phyloP scores from a whole-genome alignment of 768 basidiomycete species.

The Panellus pusillus region DNA sequence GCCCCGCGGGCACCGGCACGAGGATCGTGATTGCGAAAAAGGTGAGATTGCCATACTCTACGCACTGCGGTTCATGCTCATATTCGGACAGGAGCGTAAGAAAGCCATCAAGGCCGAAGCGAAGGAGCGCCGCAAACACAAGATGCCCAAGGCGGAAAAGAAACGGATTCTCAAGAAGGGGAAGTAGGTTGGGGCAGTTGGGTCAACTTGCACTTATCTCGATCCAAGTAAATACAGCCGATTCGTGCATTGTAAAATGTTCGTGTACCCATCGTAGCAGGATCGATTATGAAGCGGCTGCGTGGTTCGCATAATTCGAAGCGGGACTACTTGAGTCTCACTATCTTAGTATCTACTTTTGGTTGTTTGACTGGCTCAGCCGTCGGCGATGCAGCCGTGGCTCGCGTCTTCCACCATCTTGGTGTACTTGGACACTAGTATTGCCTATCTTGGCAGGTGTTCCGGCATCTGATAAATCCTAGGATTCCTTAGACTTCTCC shows the following conservation, averaged over 20 bases:
- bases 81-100: conserved; percentile 74
- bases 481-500: too few relatives aligned
- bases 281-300: too few relatives aligned
- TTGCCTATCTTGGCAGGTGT: too few relatives aligned
- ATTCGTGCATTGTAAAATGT: too few relatives aligned
- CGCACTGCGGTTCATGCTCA: conserved; percentile 7
- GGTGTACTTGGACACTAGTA: conserved; percentile 90
- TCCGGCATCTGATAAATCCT: too few relatives aligned
- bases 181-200: conserved; percentile 23
- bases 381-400: conserved; percentile 89
- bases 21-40: conserved; percentile 91
- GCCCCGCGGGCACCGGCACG: conserved; percentile 87
- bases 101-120: conserved; percentile 85
- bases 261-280: too few relatives aligned
- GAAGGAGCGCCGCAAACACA: conserved; percentile 83
- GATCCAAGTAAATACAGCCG: too few relatives aligned
- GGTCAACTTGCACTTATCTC: too few relatives aligned
- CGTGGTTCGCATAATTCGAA: too few relatives aligned
- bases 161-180: conserved; percentile 74
- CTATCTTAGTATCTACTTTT: background rate
- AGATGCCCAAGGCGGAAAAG: conserved; percentile 97
- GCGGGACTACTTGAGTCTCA: background rate
- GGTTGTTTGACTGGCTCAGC: conserved; percentile 37
- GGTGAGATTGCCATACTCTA: conserved; percentile 40
- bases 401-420: conserved; percentile 89